These are phyloP conservation scores for Talaromyces stipitatus DNA, from an alignment of 495 filamentous ascomycete species.

Conservation along the genomic window DNA sequence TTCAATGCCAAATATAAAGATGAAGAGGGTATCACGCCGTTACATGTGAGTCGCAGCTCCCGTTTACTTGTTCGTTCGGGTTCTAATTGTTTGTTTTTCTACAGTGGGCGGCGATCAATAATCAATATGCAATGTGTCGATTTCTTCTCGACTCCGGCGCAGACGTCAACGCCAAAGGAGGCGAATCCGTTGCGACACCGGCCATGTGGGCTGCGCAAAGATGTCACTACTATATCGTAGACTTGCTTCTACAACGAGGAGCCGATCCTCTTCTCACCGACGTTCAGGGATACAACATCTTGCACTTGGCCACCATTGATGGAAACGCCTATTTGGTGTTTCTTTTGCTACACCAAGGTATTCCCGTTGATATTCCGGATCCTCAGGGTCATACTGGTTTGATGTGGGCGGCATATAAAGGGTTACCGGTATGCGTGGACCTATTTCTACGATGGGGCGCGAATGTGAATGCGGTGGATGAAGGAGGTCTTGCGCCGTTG, in stretches of 20 bases:
- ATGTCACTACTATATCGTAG: constrained; percentile 80
- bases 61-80: not conserved
- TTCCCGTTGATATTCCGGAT: constrained; percentile 85
- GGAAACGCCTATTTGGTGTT: constrained; percentile 92
- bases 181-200: constrained; percentile 86
- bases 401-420: constrained; percentile 99
- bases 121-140: constrained; percentile 92
- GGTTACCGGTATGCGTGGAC: constrained; percentile 84
- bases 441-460: constrained; percentile 92
- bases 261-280: constrained; percentile 86
- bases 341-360: constrained; percentile 81
- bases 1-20: constrained; percentile 74
- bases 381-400: constrained; percentile 82
- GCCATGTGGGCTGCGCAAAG: constrained; percentile 95
- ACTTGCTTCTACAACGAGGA: constrained; percentile 75
- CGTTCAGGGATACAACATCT: constrained; percentile 90
- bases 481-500: constrained; percentile 84
- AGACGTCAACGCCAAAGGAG: constrained; percentile 89
- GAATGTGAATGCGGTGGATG: constrained; percentile 81
- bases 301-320: constrained; percentile 94
- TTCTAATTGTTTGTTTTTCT: constrained; percentile 11
- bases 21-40: constrained; percentile 84
- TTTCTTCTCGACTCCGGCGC: constrained; percentile 86
- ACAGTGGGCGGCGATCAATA: constrained; percentile 99
- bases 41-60: constrained; percentile 63